A percentile compares a stretch with the other conserved stretches of the same genome.
Evolutionary conservation across 2,329 filamentous ascomycete species (phyloP).

Genomic region (Aspergillus sergii): DNA sequence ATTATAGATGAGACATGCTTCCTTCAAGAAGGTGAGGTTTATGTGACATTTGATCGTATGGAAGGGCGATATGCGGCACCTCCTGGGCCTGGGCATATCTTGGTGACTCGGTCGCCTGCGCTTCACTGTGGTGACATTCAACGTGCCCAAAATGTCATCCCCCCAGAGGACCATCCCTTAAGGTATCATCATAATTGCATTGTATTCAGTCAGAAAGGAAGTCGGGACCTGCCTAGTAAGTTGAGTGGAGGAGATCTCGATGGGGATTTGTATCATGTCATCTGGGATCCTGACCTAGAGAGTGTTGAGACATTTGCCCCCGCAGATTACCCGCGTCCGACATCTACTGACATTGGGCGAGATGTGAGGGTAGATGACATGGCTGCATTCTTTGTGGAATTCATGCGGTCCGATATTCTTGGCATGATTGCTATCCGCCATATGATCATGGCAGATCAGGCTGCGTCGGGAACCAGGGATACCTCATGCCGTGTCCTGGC

Average conservation of each 20-base stretch:
- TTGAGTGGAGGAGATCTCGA: slow-evolving; percentile 82
- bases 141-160: slow-evolving; percentile 59
- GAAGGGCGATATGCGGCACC: slow-evolving; percentile 9
- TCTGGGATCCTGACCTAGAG: slow-evolving; percentile 60
- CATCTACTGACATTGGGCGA: slow-evolving; percentile 62
- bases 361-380: slow-evolving; percentile 67
- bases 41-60: slow-evolving; percentile 20
- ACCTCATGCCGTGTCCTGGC: slow-evolving; percentile 59
- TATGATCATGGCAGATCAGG: slow-evolving; percentile 65
- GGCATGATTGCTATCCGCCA: slow-evolving; percentile 68
- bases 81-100: slow-evolving; percentile 39
- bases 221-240: slow-evolving; percentile 74
- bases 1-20: slow-evolving; percentile 79
- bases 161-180: slow-evolving; percentile 65
- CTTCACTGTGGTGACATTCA: slow-evolving; percentile 83
- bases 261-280: slow-evolving; percentile 78
- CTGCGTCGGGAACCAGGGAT: slow-evolving; percentile 54
- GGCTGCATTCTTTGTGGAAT: slow-evolving; percentile 77
- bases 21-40: slow-evolving; percentile 63
- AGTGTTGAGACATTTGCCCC: slow-evolving; percentile 52
- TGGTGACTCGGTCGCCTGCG: slow-evolving; percentile 78
- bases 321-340: slow-evolving; percentile 69
- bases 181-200: slow-evolving; percentile 70
- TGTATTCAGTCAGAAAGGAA: slow-evolving; percentile 72
- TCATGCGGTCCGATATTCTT: slow-evolving; percentile 69